Evolutionary conservation across 495 filamentous ascomycete genomes (phyloP).

Genomic region (Rusavskia elegans): DNA sequence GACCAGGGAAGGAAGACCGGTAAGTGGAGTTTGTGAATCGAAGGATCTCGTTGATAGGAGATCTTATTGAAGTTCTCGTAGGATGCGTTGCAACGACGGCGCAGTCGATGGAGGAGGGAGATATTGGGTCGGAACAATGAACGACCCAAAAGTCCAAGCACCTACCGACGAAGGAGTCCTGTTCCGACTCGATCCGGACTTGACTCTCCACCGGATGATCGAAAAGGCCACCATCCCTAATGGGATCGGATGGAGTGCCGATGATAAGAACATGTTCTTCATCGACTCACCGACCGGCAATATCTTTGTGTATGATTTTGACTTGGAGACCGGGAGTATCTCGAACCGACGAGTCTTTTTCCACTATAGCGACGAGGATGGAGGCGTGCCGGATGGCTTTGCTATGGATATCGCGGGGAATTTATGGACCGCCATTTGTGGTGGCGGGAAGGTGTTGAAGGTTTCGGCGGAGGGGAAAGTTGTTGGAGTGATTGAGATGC

Average conservation of each 20-base stretch:
- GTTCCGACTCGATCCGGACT: conserved; percentile 48
- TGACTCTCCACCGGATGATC: conserved; percentile 41
- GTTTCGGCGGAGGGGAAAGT: conserved; percentile 48
- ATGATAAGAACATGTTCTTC: conserved; percentile 67
- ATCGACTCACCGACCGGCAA: conserved; percentile 58
- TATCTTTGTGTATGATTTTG: conserved; percentile 65
- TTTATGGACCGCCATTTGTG: conserved; percentile 67
- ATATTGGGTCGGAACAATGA: conserved; percentile 87
- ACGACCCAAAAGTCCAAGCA: conserved; percentile 33
- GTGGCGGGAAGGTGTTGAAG: conserved; percentile 50
- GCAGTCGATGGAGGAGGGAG: conserved; percentile 64
- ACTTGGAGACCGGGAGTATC: conserved; percentile 41
- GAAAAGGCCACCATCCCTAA: conserved; percentile 69
- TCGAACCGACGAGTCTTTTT: conserved; percentile 56
- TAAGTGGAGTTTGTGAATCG: conserved; percentile 10
- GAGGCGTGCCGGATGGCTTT: conserved; percentile 57
- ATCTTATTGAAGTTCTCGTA: conserved; percentile 8
- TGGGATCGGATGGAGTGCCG: conserved; percentile 56
- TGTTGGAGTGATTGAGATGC: conserved; percentile 47
- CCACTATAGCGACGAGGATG: conserved; percentile 26
- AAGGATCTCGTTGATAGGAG: not conserved
- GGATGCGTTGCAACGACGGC: conserved; percentile 58
- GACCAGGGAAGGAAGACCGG: conserved; percentile 31
- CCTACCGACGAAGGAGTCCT: conserved; percentile 33
- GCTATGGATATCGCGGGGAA: conserved; percentile 56